Conservation (phyloP, 805 yeast genomes). For the Metschnikowia arizonensis region DNA sequence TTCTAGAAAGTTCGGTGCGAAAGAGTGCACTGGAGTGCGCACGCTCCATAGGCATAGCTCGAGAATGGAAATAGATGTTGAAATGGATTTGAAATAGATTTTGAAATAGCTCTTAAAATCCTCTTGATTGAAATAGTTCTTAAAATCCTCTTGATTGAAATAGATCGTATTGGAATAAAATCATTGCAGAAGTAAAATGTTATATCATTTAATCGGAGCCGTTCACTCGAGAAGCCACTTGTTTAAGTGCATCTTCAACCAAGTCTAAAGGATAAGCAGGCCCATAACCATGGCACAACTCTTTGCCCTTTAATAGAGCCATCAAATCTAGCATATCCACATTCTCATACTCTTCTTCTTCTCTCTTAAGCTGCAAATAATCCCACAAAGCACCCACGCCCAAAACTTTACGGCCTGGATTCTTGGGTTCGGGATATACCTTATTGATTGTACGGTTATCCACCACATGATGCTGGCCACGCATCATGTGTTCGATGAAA, state of each 20-base stretch:
- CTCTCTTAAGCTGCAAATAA: slow-evolving; percentile 49
- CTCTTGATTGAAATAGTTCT: too few relatives aligned
- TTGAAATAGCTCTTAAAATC: too few relatives aligned
- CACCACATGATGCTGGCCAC: slow-evolving; percentile 23
- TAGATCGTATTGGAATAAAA: too few relatives aligned
- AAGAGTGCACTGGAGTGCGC: neutral
- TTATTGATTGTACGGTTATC: slow-evolving; percentile 20
- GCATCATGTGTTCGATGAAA: slow-evolving; percentile 29
- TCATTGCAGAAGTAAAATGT: too few relatives aligned
- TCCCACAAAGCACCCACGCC: slow-evolving; percentile 85
- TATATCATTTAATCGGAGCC: neutral
- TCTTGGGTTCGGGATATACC: slow-evolving; percentile 34
- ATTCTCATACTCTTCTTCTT: slow-evolving; percentile 42
- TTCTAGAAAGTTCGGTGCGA: slow-evolving; percentile 21
- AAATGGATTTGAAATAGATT: too few relatives aligned
- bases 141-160: too few relatives aligned
- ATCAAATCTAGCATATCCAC: slow-evolving; percentile 59
- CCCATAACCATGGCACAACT: slow-evolving; percentile 76
- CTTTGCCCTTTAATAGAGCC: slow-evolving; percentile 58
- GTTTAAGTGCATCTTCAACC: slow-evolving; percentile 30
- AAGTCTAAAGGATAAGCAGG: slow-evolving; percentile 53
- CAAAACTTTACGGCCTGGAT: slow-evolving; percentile 47
- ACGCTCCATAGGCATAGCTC: neutral
- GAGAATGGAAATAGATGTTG: neutral
- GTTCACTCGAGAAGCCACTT: slow-evolving; percentile 7